Percentiles rank a stretch among this genome's conserved stretches.
phyloP scores from a whole-genome alignment of 225 moss, liverwort and hornwort species.

The Sphagnum tenellum region DNA sequence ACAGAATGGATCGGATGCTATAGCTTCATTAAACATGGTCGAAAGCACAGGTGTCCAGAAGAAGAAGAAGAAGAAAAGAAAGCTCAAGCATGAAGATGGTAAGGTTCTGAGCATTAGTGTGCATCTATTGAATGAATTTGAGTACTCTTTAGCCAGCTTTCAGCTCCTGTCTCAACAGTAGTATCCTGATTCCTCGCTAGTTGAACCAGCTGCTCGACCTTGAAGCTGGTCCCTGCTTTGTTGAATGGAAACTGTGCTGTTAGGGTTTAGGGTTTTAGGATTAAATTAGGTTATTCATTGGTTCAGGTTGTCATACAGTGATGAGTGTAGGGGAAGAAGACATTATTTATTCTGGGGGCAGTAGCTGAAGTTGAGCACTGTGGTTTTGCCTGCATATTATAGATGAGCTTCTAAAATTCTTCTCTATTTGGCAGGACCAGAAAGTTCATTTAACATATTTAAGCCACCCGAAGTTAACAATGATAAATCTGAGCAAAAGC shows the following conservation, averaged over 20 bases:
- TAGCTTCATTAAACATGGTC: slow-evolving; percentile 1
- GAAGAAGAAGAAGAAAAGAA: slow-evolving; percentile 31
- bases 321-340: no score
- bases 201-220: no score
- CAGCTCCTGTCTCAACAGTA: not conserved
- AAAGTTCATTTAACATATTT: slow-evolving; percentile 30
- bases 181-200: not conserved
- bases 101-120: not conserved
- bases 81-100: slow-evolving; percentile 26
- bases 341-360: not conserved
- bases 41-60: slow-evolving; percentile 19
- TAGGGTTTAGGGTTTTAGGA: not conserved
- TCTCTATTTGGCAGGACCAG: slow-evolving; percentile 16
- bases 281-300: not conserved
- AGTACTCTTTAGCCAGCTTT: not conserved
- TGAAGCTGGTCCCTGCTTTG: no score
- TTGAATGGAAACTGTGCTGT: no score
- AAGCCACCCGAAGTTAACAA: slow-evolving; percentile 18
- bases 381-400: no score
- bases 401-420: not conserved
- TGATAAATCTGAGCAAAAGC: slow-evolving; percentile 9
- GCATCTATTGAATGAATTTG: not conserved
- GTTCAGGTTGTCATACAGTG: not conserved
- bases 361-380: not conserved
- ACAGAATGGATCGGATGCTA: slow-evolving; percentile 2